These are phyloP conservation scores for Platismatia glauca DNA, from an alignment of 495 filamentous ascomycete species.

Conservation along the genomic window DNA sequence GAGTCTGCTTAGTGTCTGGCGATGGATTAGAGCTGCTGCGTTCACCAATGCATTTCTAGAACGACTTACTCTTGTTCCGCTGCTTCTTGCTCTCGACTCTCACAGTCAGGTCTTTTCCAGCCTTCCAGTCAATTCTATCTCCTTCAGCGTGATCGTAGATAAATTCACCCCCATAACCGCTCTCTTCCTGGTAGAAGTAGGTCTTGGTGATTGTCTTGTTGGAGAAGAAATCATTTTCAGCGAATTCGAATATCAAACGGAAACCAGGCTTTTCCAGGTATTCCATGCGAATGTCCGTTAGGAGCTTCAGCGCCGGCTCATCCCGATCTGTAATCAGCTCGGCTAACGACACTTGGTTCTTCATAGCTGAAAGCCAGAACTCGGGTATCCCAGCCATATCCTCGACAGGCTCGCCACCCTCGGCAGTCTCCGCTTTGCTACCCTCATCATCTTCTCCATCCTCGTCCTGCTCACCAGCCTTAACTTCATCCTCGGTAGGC, in stretches of 20 bases:
- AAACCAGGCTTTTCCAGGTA: slow-evolving; percentile 98
- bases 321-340: slow-evolving; percentile 98
- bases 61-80: slow-evolving; percentile 87
- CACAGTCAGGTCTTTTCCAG: slow-evolving; percentile 84
- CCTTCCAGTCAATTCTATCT: slow-evolving; percentile 96
- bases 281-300: slow-evolving; percentile 97
- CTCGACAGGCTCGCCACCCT: slow-evolving; percentile 40
- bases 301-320: slow-evolving; percentile 79
- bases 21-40: slow-evolving; percentile 3
- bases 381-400: slow-evolving; percentile 78
- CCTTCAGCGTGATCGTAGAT: slow-evolving; percentile 99
- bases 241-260: slow-evolving; percentile 94
- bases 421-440: slow-evolving; percentile 35
- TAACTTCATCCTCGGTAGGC: slow-evolving; percentile 76
- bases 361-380: slow-evolving; percentile 99
- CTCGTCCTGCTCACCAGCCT: slow-evolving; percentile 74
- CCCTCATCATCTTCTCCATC: slow-evolving; percentile 48
- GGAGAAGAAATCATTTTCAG: slow-evolving; percentile 88
- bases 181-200: slow-evolving; percentile 99
- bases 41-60: not conserved
- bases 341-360: slow-evolving; percentile 91
- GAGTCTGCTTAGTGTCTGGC: slow-evolving; percentile 94
- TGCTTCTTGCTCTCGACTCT: slow-evolving; percentile 98
- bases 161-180: slow-evolving; percentile 94
- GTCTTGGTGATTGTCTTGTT: slow-evolving; percentile 98